phyloP scores from a whole-genome alignment of 2,329 filamentous ascomycete genomes.

The Fusarium haematococcum region DNA sequence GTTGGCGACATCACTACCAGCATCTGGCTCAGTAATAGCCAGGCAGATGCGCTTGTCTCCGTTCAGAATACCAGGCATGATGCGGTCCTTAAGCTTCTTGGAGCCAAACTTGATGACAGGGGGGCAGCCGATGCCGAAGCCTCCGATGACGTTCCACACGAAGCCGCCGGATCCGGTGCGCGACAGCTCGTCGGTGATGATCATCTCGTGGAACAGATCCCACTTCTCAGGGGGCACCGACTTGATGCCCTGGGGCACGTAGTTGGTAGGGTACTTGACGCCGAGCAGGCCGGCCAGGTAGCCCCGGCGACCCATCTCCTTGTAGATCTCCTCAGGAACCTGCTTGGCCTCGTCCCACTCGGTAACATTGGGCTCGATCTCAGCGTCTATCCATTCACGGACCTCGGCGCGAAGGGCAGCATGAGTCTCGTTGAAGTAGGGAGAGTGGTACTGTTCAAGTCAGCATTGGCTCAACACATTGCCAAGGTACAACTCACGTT shows the following conservation, averaged over 20 bases:
- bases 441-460: conserved; percentile 83
- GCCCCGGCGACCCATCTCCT: conserved; percentile 92
- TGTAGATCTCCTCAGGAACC: conserved; percentile 91
- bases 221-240: conserved; percentile 88
- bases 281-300: conserved; percentile 95
- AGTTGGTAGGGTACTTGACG: conserved; percentile 81
- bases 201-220: conserved; percentile 98
- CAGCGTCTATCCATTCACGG: conserved; percentile 89
- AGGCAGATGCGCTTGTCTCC: conserved; percentile 98
- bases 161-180: conserved; percentile 90
- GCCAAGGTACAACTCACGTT: conserved; percentile 69
- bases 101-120: conserved; percentile 93
- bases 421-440: conserved; percentile 96
- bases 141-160: conserved; percentile 96
- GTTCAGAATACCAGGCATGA: conserved; percentile 86
- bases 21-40: conserved; percentile 96
- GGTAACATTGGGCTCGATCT: conserved; percentile 89
- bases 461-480: not conserved
- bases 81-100: conserved; percentile 85
- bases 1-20: conserved; percentile 94
- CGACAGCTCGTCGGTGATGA: conserved; percentile 94
- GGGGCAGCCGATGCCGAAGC: conserved; percentile 95
- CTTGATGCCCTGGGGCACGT: conserved; percentile 76
- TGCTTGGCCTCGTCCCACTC: conserved; percentile 98
- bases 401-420: conserved; percentile 91